Percentiles rank a stretch among this genome's conserved stretches.
Evolutionary conservation across 2,329 filamentous ascomycete species (phyloP).

Genomic region (Rhynchosporium graminicola): DNA sequence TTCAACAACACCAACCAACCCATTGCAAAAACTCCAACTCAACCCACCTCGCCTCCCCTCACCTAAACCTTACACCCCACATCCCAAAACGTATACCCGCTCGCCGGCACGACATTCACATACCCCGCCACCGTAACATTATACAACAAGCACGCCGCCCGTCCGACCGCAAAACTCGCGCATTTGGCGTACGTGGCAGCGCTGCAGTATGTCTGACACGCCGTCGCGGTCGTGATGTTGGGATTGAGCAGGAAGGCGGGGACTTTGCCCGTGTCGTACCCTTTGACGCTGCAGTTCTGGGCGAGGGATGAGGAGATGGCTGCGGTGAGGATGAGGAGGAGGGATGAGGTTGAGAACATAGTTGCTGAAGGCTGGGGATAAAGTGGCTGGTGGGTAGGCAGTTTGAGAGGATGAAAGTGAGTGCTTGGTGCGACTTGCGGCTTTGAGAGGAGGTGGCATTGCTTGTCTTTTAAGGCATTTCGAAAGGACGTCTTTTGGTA

Average conservation of each 20-base stretch:
- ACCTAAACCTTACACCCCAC: background rate
- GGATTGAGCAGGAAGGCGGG: slow-evolving; percentile 5
- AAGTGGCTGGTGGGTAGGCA: background rate
- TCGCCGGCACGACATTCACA: slow-evolving; percentile 1
- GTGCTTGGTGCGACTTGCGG: no score
- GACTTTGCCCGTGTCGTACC: slow-evolving; percentile 2
- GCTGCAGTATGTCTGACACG: slow-evolving; percentile 1
- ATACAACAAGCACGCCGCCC: background rate
- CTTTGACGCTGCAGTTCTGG: slow-evolving; percentile 10
- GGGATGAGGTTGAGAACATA: background rate
- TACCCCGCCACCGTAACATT: slow-evolving; percentile 5
- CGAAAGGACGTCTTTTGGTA: background rate
- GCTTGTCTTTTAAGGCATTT: no score
- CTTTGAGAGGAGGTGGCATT: no score
- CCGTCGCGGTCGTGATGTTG: background rate
- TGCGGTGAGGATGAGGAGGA: background rate
- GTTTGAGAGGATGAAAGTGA: background rate
- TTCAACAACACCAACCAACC: no score
- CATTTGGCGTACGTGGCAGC: background rate
- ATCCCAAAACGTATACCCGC: slow-evolving; percentile 5
- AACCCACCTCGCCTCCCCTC: no score
- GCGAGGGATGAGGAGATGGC: background rate
- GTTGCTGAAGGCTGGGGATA: background rate
- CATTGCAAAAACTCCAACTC: no score
- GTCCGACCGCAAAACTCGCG: slow-evolving; percentile 1